Percentiles rank a stretch among this genome's conserved stretches.
Evolutionary conservation across 164 flowering plant genomes (phyloP).

Genomic region (Macadamia tetraphylla): DNA sequence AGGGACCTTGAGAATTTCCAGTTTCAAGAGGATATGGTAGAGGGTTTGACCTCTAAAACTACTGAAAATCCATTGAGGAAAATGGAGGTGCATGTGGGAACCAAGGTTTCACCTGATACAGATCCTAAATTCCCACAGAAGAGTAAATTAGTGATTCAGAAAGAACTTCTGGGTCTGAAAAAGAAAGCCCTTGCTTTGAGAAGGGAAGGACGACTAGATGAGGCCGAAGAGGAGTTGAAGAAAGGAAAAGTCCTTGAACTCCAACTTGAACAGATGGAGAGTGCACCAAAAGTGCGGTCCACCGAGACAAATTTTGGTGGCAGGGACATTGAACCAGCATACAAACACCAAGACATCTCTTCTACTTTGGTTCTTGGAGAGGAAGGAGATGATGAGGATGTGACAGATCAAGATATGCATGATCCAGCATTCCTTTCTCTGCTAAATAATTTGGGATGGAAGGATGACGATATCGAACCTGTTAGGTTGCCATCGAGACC

Average conservation of each 20-base stretch:
- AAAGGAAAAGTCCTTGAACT: slow-evolving; percentile 67
- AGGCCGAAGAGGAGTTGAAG: slow-evolving; percentile 76
- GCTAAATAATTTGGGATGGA: slow-evolving; percentile 73
- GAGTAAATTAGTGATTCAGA: slow-evolving; percentile 60
- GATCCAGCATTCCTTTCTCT: slow-evolving; percentile 67
- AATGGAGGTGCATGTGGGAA: slow-evolving; percentile 11
- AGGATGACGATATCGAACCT: slow-evolving; percentile 38
- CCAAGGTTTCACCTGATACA: neutral
- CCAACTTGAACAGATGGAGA: slow-evolving; percentile 69
- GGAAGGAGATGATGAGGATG: slow-evolving; percentile 42
- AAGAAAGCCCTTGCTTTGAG: slow-evolving; percentile 75
- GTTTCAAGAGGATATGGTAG: slow-evolving; percentile 16
- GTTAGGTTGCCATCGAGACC: slow-evolving; percentile 13
- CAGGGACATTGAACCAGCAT: slow-evolving; percentile 9
- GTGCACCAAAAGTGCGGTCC: slow-evolving; percentile 21
- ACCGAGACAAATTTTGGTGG: slow-evolving; percentile 8
- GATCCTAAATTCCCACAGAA: slow-evolving; percentile 31
- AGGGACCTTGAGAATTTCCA: slow-evolving; percentile 36
- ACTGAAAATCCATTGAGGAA: slow-evolving; percentile 8
- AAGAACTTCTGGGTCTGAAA: slow-evolving; percentile 68
- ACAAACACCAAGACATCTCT: slow-evolving; percentile 15
- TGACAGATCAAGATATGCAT: slow-evolving; percentile 74
- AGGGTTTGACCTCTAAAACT: slow-evolving; percentile 11
- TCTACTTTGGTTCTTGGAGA: slow-evolving; percentile 15
- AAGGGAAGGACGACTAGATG: slow-evolving; percentile 76